phyloP scores from a whole-genome alignment of 176 grass and related monocot species.

The Hyparrhenia diplandra region DNA sequence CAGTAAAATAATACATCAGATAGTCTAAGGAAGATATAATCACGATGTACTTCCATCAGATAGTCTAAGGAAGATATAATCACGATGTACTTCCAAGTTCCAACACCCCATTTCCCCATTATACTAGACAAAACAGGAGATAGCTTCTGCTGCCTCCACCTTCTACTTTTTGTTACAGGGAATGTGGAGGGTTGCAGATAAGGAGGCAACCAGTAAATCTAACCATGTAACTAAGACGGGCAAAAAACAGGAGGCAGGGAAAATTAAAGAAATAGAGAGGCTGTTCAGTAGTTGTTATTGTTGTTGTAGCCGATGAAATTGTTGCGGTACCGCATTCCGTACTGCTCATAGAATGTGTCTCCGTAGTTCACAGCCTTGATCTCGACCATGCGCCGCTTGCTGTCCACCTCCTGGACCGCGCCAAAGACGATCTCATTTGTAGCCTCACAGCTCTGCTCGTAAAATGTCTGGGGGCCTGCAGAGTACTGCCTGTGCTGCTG shows the following conservation, averaged over 20 bases:
- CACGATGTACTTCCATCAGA: conserved; percentile 3
- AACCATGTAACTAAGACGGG: conserved; percentile 19
- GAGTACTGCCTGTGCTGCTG: conserved; percentile 93
- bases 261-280: not conserved
- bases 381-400: conserved; percentile 66
- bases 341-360: conserved; percentile 72
- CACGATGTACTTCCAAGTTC: conserved; percentile 22
- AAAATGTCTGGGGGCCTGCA: conserved; percentile 66
- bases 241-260: not conserved
- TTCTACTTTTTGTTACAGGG: conserved; percentile 20
- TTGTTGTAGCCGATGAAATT: conserved; percentile 70
- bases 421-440: conserved; percentile 97
- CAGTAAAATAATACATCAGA: not conserved
- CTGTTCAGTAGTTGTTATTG: conserved; percentile 37
- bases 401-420: conserved; percentile 84
- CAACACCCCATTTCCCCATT: conserved; percentile 13
- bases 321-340: conserved; percentile 77
- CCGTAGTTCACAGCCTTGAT: conserved; percentile 96
- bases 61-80: not conserved
- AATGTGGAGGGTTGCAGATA: not conserved
- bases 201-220: conserved; percentile 6
- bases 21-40: not conserved
- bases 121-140: conserved; percentile 15
- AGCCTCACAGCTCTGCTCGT: conserved; percentile 81
- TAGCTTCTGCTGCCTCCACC: conserved; percentile 12